Base-by-base conservation (phyloP, 2,329 filamentous ascomycete genomes). In the Trichophyton verrucosum region DNA sequence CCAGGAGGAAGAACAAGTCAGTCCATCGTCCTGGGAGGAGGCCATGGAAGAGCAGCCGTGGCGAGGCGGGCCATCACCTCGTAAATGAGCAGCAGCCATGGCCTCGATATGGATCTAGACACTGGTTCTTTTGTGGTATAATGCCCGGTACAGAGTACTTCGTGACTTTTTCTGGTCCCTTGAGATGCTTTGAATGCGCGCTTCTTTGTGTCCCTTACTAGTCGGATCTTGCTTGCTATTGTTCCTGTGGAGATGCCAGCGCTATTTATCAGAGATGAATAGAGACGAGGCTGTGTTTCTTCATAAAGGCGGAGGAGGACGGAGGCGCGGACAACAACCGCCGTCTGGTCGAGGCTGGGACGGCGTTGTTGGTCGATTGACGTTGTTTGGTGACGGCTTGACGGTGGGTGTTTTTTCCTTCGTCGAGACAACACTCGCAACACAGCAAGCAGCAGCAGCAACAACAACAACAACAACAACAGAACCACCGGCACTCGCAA, bases 201-300 rank as follows among this genome's bases (percentile, higher is more conserved):
- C 13, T 55, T 55, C 51, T 55, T 55, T 55, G 51, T 55, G 27
- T 30, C 5, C 11, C 24, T 22, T 36, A 15, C 51, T 55, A 55
- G 51, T 55, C 13, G 51, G 33, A 36, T 27, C 51, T 55, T 55
- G 51, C 51, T 55, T 55, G 51, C 51, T 55, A 55, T 55, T 55
- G 51, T 55, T 55, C 51, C 51, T 55, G 51, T 55, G 51, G 51
- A 38, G 51, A n/a, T 55, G 51, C 51, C 30, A n/a, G 51, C 51
- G 51, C 51, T 55, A 55, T 55, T 55, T 55, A 55, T 55, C 4
- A 27, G 6, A 17, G 27, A 55, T 55, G 51, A 55, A 55, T 55
- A 55, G 51, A 36, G 30, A 36, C 51, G 30, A 17, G 51, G 51
- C n/a, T 8, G 15, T 17, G 6, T 36, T 24, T 3, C 17, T n/a